phyloP scores from a whole-genome alignment of 2,329 filamentous ascomycete genomes.

The Onygenales sp. region DNA sequence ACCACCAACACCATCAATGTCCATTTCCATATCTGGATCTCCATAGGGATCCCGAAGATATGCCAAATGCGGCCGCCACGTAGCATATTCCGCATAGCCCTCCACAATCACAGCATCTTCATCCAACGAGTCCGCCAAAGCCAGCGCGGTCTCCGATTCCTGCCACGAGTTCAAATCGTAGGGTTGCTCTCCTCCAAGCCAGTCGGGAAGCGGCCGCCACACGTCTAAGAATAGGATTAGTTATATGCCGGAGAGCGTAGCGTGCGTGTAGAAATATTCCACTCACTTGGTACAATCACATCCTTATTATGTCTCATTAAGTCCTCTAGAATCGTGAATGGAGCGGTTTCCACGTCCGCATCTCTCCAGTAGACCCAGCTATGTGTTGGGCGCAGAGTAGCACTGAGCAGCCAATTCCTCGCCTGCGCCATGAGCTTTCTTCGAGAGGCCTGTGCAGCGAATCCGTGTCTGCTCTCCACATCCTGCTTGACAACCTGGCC shows the following conservation, averaged over 20 bases:
- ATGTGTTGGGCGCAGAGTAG: constrained; percentile 84
- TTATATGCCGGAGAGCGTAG: constrained; percentile 17
- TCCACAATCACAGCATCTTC: constrained; percentile 98
- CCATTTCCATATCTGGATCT: constrained; percentile 99
- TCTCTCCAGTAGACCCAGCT: constrained; percentile 99
- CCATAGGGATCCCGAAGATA: constrained; percentile 95
- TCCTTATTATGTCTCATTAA: constrained; percentile 99
- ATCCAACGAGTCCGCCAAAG: constrained; percentile 86
- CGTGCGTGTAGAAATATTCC: not conserved
- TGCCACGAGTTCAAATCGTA: constrained; percentile 99
- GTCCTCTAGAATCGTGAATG: constrained; percentile 93
- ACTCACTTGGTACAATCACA: constrained; percentile 93
- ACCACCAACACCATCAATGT: constrained; percentile 94
- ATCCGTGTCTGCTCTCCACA: constrained; percentile 93
- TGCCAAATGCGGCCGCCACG: constrained; percentile 92
- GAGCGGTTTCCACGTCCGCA: constrained; percentile 94
- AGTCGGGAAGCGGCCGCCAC: constrained; percentile 96
- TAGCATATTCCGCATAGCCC: constrained; percentile 97
- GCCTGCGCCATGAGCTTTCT: constrained; percentile 98
- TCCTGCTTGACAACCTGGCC: constrained; percentile 97
- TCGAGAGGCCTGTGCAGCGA: constrained; percentile 85
- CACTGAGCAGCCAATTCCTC: constrained; percentile 91
- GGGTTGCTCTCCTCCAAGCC: constrained; percentile 95
- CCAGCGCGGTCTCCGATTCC: constrained; percentile 92
- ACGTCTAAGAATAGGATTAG: constrained; percentile 55